Base-by-base conservation (phyloP, 352 stramenopile species). In the Pythium dissimile region DNA sequence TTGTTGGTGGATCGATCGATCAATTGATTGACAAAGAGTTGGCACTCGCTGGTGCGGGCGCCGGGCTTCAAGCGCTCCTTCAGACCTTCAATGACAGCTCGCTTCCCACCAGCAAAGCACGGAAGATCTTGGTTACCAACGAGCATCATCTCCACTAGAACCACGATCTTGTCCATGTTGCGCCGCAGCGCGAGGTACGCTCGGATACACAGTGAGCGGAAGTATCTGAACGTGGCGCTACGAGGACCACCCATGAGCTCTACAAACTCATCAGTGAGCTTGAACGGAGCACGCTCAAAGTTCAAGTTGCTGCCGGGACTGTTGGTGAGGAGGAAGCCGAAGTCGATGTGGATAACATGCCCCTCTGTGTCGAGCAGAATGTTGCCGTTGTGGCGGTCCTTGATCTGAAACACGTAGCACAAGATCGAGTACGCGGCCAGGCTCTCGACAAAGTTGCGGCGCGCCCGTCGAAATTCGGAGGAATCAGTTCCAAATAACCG, bases 331-430 rank as follows among this genome's bases (percentile, higher is more conserved):
- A 98, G 46, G 70, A 99, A 99, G 15, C 97, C 97, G 73, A 99
- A 99, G 75, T 99, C 97, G 57, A 99, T 99, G 80, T 99, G 96
- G 49, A 99, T 94, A 13, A 99, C 72, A 68, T 98, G 96, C 16
- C 97, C 96, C 26, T 95, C 74, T 13, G 84, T 97, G 73, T 99
- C 96, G 35, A 99, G 82, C 61, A 99, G 89, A 32, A 99, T 98
- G 71, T 99, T 99, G 43, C 96, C 97, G 66, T 99, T 99, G 80
- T 99, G 97, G 2, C 96, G 85, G 70, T 99, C 97, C 68, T 99
- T 99, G 60, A 99, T 90, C 60, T 97, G 91, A 53, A 99, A 86
- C 13, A 99, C 80, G 69, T 99, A 99, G 59, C 87, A 98, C 15
- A 99, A 86, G 27, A 99, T 90, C 21, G 94, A 98, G 72, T 99